Conservation (phyloP, 139 green algal genomes). For the Asterochloris erici region DNA sequence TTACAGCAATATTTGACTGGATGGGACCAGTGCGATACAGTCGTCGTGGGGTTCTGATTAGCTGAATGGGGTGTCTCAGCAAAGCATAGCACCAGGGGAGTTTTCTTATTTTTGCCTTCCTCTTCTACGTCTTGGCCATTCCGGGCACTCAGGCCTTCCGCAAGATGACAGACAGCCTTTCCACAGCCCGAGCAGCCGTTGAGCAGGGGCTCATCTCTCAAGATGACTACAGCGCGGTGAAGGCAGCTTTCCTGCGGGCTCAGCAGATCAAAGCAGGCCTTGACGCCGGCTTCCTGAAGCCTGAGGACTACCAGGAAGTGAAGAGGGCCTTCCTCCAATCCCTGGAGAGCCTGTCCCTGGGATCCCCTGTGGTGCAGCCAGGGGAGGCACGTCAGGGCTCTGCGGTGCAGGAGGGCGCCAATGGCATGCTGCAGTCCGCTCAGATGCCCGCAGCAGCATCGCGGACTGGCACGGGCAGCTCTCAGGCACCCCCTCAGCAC, state of each 20-base stretch:
- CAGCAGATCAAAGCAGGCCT: conserved; percentile 81
- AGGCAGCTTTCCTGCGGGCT: conserved; percentile 72
- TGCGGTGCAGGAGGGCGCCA: not conserved
- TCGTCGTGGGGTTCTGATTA: too few species aligned
- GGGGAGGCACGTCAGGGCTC: not conserved
- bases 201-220: conserved; percentile 68
- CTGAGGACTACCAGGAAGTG: conserved; percentile 65
- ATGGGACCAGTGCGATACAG: too few species aligned
- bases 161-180: conserved; percentile 19
- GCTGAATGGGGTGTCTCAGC: too few species aligned
- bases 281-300: conserved; percentile 64
- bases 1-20: too few species aligned
- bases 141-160: too few species aligned
- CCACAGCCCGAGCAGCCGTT: conserved; percentile 41
- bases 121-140: too few species aligned
- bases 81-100: too few species aligned
- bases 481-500: not conserved
- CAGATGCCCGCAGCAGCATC: not conserved
- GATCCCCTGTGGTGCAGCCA: not conserved
- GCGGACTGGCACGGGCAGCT: not conserved
- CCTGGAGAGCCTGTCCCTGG: conserved; percentile 31
- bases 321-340: conserved; percentile 66
- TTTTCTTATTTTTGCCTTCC: too few species aligned
- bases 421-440: not conserved
- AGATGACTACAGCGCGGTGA: conserved; percentile 72